These are phyloP conservation scores for Sporothrix variecibatus DNA, from an alignment of 2,329 filamentous ascomycete genomes.

Conservation along the genomic window DNA sequence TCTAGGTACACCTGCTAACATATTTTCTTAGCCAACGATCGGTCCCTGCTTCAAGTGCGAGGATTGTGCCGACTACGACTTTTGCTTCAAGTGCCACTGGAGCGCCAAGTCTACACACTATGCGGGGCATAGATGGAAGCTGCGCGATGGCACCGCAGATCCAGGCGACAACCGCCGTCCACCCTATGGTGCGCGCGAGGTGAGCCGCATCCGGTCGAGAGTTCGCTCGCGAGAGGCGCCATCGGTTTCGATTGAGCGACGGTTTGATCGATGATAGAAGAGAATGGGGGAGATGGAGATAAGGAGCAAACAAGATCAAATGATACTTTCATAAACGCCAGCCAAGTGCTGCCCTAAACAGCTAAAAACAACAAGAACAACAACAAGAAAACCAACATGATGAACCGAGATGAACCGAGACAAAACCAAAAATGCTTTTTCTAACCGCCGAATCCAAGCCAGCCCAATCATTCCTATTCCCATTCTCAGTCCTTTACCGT, in stretches of 20 bases:
- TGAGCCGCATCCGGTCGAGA: background rate
- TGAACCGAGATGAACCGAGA: background rate
- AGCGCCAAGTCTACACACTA: slow-evolving; percentile 1
- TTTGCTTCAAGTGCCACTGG: slow-evolving; percentile 21
- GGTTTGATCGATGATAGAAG: too few relatives aligned
- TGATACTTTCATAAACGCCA: slow-evolving; percentile 21
- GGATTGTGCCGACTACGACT: slow-evolving; percentile 11
- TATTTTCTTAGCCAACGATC: background rate
- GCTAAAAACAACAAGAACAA: background rate
- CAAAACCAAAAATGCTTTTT: background rate
- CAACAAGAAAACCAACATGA: background rate
- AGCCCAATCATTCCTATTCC: background rate
- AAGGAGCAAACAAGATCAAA: background rate
- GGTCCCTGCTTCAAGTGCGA: slow-evolving; percentile 12
- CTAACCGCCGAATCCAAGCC: background rate
- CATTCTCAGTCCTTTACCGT: background rate
- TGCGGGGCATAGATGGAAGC: background rate
- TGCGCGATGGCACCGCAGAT: background rate
- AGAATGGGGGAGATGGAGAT: background rate
- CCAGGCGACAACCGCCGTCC: slow-evolving; percentile 3
- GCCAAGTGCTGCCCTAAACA: background rate
- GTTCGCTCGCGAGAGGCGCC: background rate
- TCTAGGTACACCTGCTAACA: background rate
- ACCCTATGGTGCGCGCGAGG: background rate
- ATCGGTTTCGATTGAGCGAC: background rate